Evolutionary conservation across 129 eudicot genomes (phyloP).

Genomic region (Ambrosia artemisiifolia): DNA sequence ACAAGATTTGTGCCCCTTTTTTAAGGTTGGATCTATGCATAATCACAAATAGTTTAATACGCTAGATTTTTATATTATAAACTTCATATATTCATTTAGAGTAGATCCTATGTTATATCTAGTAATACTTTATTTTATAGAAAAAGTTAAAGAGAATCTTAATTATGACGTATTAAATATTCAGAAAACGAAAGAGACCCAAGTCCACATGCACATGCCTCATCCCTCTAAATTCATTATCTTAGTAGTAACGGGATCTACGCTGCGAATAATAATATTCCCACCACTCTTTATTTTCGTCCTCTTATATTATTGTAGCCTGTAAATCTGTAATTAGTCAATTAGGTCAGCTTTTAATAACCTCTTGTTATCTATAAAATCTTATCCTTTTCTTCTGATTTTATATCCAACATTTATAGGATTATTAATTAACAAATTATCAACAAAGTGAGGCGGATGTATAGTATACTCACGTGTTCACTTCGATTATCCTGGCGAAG

Average conservation of each 20-base stretch:
- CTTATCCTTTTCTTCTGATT: neutral
- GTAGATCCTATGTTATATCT: neutral
- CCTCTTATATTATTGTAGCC: neutral
- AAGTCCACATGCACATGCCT: constrained; percentile 21
- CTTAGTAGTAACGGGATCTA: constrained; percentile 20
- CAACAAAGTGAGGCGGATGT: too few species aligned
- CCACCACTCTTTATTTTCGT: neutral
- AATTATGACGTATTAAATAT: neutral
- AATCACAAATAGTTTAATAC: neutral
- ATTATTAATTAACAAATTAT: too few species aligned
- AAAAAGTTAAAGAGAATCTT: neutral
- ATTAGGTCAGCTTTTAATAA: constrained; percentile 8
- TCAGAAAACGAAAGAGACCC: neutral
- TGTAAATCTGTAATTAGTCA: neutral
- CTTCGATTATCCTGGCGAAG: too few species aligned
- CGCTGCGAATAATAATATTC: constrained; percentile 23
- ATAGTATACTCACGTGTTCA: too few species aligned
- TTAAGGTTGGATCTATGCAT: neutral
- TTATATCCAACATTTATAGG: neutral
- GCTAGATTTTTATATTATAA: neutral
- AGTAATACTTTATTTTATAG: neutral
- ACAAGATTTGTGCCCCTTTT: neutral
- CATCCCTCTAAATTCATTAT: constrained; percentile 13
- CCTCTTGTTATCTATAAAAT: neutral
- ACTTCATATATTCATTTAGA: neutral